Conservation (phyloP, 257 asterid genomes). For the Cordia subcordata region DNA sequence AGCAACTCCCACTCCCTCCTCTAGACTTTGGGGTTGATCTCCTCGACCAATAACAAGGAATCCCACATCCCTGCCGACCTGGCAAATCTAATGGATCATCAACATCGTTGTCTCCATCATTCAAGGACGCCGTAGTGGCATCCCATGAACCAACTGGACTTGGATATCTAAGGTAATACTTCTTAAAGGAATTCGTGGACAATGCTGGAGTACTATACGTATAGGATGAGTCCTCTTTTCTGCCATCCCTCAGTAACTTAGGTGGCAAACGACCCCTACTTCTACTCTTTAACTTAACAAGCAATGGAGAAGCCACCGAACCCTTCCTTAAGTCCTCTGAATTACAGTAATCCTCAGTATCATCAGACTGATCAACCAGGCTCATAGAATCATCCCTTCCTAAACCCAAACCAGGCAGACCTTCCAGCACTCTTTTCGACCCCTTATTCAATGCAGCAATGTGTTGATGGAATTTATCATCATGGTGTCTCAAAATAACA, state of each 20-base stretch:
- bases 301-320: conserved; percentile 66
- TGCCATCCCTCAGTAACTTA: conserved; percentile 40
- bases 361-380: conserved; percentile 74
- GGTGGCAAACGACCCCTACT: conserved; percentile 50
- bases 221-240: conserved; percentile 72
- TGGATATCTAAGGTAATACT: conserved; percentile 50
- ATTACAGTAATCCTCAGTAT: conserved; percentile 62
- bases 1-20: conserved; percentile 60
- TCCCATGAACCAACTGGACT: conserved; percentile 90
- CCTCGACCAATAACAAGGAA: conserved; percentile 93
- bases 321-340: conserved; percentile 65
- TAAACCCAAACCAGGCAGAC: conserved; percentile 31
- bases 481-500: conserved; percentile 36
- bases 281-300: conserved; percentile 56
- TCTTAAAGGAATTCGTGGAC: conserved; percentile 70
- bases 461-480: conserved; percentile 47
- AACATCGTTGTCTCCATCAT: conserved; percentile 81
- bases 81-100: conserved; percentile 78
- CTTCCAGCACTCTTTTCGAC: conserved; percentile 34
- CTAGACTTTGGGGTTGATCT: conserved; percentile 88
- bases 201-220: conserved; percentile 72
- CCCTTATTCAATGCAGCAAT: conserved; percentile 30
- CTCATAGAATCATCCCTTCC: conserved; percentile 57
- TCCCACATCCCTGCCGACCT: conserved; percentile 89
- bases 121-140: conserved; percentile 65